Base-by-base conservation (phyloP, 2,329 filamentous ascomycete species). In the Amesomyces nigricolor region DNA sequence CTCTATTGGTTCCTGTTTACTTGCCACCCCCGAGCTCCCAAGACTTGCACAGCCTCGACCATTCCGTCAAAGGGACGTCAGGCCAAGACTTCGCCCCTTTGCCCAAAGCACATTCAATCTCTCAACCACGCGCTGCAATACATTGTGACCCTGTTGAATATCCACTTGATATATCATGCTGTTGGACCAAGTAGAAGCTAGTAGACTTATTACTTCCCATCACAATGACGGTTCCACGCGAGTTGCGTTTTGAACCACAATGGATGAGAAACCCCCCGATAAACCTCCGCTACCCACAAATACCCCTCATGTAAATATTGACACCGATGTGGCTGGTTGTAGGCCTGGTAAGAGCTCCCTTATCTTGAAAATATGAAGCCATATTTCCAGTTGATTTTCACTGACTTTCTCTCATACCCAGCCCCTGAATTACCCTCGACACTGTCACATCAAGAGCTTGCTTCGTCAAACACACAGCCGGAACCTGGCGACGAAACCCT, bases 341-440 rank as follows among this genome's bases (percentile, higher is more conserved):
- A 17, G 38, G 46, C 46, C 32, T 9, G 35, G 46, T 48, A 13
- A 10, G 46, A 13, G 14, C 14, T 9, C 14, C 8, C 19, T 5
- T 29, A 10, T 14, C 32, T 39, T 32, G 40, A 6, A 43, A 11
- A 9, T 4, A 35, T 40, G 4, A 26, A 5, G 2, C 22, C 22
- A 5, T 26, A 6, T 26, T 6, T 19, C 17, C 17, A 19, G 17
- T 19, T 6, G 22, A 26, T 4, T 26, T 26, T 26, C 22, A 26
- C 22, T 26, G 5, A 26, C 22, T 26, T 26, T 5, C 2, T 26
- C 22, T 26, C 22, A 19, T 13, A 29, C 11, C 13, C 26, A 44
- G 16, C 30, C 35, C 22, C 75, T 87, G 16, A 79, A 79, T 62
- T 26, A 26, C 22, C 4, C 4, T 6, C 22, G 4, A 26, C 22